A percentile compares a stretch with the other conserved stretches of the same genome.
phyloP scores from a whole-genome alignment of 768 basidiomycete species.

The Podaxis mareebaensis region DNA sequence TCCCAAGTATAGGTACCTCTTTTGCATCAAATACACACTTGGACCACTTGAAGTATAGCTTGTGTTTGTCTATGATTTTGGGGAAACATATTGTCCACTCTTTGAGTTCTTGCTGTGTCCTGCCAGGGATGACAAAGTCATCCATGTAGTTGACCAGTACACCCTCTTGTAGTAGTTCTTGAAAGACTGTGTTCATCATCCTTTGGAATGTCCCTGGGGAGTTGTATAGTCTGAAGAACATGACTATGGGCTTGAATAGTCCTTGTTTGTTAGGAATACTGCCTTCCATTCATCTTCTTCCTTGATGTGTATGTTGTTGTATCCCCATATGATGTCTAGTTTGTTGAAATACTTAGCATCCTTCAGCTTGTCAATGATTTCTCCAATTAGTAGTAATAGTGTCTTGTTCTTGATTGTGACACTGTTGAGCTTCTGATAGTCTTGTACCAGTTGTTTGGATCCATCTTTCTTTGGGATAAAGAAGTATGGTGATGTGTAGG shows the following conservation, averaged over 20 bases:
- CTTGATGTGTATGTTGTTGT: background rate
- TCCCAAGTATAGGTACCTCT: constrained; percentile 26
- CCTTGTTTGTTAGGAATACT: background rate
- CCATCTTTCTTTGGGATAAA: constrained; percentile 23
- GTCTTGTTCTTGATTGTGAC: constrained; percentile 32
- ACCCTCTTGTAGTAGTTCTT: background rate
- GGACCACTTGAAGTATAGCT: constrained; percentile 22
- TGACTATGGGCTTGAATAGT: constrained; percentile 12
- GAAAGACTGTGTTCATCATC: constrained; percentile 13
- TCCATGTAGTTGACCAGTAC: constrained; percentile 39
- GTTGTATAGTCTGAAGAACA: constrained; percentile 16
- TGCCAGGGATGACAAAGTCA: constrained; percentile 30
- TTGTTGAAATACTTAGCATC: background rate
- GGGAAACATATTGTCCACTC: constrained; percentile 15
- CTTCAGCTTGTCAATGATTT: constrained; percentile 24
- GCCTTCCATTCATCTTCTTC: background rate
- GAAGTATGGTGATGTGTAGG: constrained; percentile 23
- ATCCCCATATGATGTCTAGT: constrained; percentile 4
- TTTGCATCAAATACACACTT: constrained; percentile 25
- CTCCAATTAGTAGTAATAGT: constrained; percentile 30
- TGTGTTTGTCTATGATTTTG: constrained; percentile 1
- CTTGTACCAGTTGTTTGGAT: constrained; percentile 25
- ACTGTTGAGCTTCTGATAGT: constrained; percentile 32
- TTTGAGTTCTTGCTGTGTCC: constrained; percentile 13
- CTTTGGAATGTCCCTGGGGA: constrained; percentile 14